phyloP scores from a whole-genome alignment of 495 filamentous ascomycete genomes.

The Penicillium herquei region DNA sequence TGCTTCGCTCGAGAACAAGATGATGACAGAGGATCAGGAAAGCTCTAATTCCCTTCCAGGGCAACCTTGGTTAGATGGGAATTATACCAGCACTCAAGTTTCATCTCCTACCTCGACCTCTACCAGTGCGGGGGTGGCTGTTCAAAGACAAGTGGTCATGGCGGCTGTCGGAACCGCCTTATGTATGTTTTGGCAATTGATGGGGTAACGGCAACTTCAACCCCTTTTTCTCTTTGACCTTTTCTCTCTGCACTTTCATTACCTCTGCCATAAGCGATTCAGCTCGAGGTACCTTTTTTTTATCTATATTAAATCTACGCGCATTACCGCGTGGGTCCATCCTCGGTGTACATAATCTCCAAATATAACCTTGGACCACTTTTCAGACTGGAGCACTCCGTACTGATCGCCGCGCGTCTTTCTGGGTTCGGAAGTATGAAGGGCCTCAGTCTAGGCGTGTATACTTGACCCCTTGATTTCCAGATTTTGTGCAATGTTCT shows the following conservation, averaged over 20 bases:
- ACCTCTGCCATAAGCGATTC: neutral
- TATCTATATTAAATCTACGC: no score
- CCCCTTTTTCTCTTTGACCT: neutral
- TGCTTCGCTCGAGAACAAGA: constrained; percentile 17
- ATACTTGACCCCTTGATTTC: constrained; percentile 12
- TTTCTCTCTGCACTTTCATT: neutral
- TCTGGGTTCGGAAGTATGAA: constrained; percentile 17
- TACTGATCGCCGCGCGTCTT: constrained; percentile 9
- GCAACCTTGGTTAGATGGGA: constrained; percentile 19
- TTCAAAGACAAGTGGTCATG: constrained; percentile 3
- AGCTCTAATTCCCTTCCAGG: constrained; percentile 19
- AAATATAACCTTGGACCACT: neutral
- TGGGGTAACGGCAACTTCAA: neutral
- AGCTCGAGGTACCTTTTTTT: no score
- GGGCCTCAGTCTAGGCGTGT: constrained; percentile 1
- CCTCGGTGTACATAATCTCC: neutral
- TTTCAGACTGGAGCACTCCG: neutral
- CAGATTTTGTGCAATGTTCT: neutral
- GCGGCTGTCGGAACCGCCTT: constrained; percentile 8
- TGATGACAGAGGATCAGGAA: constrained; percentile 13
- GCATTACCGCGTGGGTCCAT: neutral
- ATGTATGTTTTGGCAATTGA: neutral
- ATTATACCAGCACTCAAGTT: constrained; percentile 7
- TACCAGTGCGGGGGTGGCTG: neutral
- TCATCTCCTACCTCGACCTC: constrained; percentile 3